Evolutionary conservation across 257 asterid genomes (phyloP), one percentile per base, ranked within the genome.

Genomic region (Striga asiatica): DNA sequence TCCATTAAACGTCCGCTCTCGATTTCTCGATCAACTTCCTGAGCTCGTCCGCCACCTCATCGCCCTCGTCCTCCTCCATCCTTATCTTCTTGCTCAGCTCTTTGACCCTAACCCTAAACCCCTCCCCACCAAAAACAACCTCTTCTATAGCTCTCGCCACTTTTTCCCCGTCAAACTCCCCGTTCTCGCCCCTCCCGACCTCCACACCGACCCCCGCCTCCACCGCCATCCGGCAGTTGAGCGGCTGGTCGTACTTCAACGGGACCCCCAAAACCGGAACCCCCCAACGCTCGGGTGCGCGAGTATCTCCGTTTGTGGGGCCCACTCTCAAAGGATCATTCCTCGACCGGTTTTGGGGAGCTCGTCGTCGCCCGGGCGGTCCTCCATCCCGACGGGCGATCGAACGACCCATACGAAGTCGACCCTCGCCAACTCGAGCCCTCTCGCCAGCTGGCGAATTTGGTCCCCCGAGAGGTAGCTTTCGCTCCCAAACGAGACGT

Each of bases 191-290:
- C 34, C 73, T 76, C 60, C 35, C 28, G 2, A 73, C 76, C 52
- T 70, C 79, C 38, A 70, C 71, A 0, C 75, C 82, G 0, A 65
- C 71, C 0, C 77, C 82, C 0, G 64, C 27, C 56, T 73, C 79
- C 25, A 17, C 49, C 28, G 25, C 43, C 53, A 76, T 24, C 11
- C 69, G 72, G 3, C 77, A 79, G 13, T 64, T 64, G 42, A 69
- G 0, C 0, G 82, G 79, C 39, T 77, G 83, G 38, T 77, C 83
- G 48, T 60, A 62, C 21, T 70, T 76, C 56, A 73, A 66, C 12
- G 83, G 83, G 77, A 77, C 24, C 0, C 11, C 50, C 12, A 46
- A 29, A 13, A 59, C 32, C 3, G 56, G 56, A 20, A 59, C 65
- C 47, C 47, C 47, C 3, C 18, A 6, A 29, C 21, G 35, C 56